Percentiles rank a stretch among this genome's conserved stretches.
Conservation (phyloP, 495 filamentous ascomycete genomes). For the Neurospora cerealis region DNA sequence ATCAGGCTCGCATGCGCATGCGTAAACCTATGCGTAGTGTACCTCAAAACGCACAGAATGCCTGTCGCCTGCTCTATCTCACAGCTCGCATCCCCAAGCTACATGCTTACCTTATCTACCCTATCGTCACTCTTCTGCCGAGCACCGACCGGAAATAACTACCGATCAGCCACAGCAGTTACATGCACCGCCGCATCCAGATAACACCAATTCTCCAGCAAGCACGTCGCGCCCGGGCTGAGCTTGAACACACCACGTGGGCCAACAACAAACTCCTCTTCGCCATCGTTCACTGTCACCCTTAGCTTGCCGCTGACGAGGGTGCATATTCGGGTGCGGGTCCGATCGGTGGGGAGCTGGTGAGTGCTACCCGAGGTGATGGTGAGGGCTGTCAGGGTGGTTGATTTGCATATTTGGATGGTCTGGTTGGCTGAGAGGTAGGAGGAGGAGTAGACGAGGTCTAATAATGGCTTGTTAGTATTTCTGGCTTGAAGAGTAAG, state of each 20-base stretch:
- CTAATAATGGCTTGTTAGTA: constrained; percentile 5
- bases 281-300: constrained; percentile 13
- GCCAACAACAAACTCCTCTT: constrained; percentile 18
- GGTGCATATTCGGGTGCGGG: constrained; percentile 16
- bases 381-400: constrained; percentile 13
- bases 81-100: background rate
- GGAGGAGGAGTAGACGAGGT: constrained; percentile 17
- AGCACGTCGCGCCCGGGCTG: constrained; percentile 9
- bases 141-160: background rate
- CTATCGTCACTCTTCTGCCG: background rate
- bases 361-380: constrained; percentile 16
- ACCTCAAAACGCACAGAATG: background rate
- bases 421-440: constrained; percentile 17
- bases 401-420: constrained; percentile 6
- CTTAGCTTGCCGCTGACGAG: constrained; percentile 18
- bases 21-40: background rate
- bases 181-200: constrained; percentile 21
- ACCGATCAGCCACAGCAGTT: constrained; percentile 1
- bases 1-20: background rate
- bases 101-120: background rate
- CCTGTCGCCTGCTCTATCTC: background rate
- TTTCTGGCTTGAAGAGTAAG: background rate
- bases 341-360: constrained; percentile 1
- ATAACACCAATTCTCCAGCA: constrained; percentile 18
- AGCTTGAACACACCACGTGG: constrained; percentile 18